Conservation (phyloP, 73 alveolate species). For the Uronychia setigera region DNA sequence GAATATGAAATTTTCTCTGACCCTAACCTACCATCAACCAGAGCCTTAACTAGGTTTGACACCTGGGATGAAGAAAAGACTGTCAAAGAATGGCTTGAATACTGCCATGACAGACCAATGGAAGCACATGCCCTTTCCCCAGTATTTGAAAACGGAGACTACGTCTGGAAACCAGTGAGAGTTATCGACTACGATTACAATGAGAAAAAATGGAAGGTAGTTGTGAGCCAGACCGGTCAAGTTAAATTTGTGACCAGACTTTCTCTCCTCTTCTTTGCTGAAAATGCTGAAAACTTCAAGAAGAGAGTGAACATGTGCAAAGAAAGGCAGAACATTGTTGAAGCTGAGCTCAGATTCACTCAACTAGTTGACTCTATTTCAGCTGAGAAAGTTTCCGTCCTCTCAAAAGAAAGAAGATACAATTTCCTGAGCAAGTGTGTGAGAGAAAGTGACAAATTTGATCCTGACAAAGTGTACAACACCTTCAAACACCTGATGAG, state of each 20-base stretch:
- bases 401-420: slow-evolving; percentile 76
- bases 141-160: slow-evolving; percentile 85
- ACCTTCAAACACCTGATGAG: slow-evolving; percentile 77
- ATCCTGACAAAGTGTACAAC: slow-evolving; percentile 62
- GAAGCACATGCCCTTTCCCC: slow-evolving; percentile 94
- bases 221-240: slow-evolving; percentile 75
- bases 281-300: slow-evolving; percentile 72
- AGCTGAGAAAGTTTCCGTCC: slow-evolving; percentile 84
- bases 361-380: slow-evolving; percentile 86
- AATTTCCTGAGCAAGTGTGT: slow-evolving; percentile 61
- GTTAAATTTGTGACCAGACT: slow-evolving; percentile 90
- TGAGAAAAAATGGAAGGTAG: slow-evolving; percentile 82
- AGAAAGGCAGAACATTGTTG: slow-evolving; percentile 81
- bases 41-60: slow-evolving; percentile 87
- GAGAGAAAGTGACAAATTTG: slow-evolving; percentile 65
- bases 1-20: slow-evolving; percentile 71
- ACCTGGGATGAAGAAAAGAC: slow-evolving; percentile 90
- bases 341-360: slow-evolving; percentile 86
- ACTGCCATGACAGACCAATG: slow-evolving; percentile 85
- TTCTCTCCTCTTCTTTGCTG: slow-evolving; percentile 86
- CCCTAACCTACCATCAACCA: slow-evolving; percentile 60
- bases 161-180: slow-evolving; percentile 91
- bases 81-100: slow-evolving; percentile 86
- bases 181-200: slow-evolving; percentile 84
- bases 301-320: slow-evolving; percentile 81